A percentile compares a stretch with the other conserved stretches of the same genome.
phyloP scores from a whole-genome alignment of 2,329 filamentous ascomycete species.

The Triangularia verruculosa region DNA sequence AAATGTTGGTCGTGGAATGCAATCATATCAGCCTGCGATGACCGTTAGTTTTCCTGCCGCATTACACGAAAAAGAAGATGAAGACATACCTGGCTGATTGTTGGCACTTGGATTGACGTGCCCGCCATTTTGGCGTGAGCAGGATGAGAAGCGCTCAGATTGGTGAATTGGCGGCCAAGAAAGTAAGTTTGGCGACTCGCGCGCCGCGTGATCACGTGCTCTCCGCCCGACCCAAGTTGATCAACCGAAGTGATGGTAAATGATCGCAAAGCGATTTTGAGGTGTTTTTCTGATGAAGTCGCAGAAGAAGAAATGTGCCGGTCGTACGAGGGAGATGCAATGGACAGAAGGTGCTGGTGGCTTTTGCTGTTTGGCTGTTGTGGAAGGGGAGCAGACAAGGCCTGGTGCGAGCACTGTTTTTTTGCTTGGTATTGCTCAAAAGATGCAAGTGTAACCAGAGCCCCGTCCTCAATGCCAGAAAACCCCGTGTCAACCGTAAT shows the following conservation, averaged over 20 bases:
- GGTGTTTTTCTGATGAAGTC: conserved; percentile 2
- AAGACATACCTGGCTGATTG: conserved; percentile 39
- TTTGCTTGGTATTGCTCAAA: background rate
- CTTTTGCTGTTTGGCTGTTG: conserved; percentile 6
- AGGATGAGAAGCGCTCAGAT: conserved; percentile 7
- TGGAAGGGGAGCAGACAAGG: background rate
- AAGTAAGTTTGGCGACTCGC: background rate
- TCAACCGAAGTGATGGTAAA: background rate
- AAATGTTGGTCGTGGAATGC: conserved; percentile 62
- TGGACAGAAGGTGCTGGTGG: background rate
- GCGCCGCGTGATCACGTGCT: conserved; percentile 21
- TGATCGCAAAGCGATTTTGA: background rate
- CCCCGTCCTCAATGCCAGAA: background rate
- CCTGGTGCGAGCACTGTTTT: conserved; percentile 7
- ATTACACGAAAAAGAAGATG: background rate
- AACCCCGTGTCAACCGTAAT: background rate
- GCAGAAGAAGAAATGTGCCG: background rate
- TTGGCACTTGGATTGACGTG: conserved; percentile 31
- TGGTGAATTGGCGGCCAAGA: conserved; percentile 9
- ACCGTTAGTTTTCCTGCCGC: conserved; percentile 17
- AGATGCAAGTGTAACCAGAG: background rate
- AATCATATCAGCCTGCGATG: conserved; percentile 54
- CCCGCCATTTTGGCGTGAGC: conserved; percentile 25
- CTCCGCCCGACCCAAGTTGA: background rate
- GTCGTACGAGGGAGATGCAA: background rate